These are phyloP conservation scores for Ceratocystis cubensis DNA, from an alignment of 2,329 filamentous ascomycete species.

Conservation along the genomic window DNA sequence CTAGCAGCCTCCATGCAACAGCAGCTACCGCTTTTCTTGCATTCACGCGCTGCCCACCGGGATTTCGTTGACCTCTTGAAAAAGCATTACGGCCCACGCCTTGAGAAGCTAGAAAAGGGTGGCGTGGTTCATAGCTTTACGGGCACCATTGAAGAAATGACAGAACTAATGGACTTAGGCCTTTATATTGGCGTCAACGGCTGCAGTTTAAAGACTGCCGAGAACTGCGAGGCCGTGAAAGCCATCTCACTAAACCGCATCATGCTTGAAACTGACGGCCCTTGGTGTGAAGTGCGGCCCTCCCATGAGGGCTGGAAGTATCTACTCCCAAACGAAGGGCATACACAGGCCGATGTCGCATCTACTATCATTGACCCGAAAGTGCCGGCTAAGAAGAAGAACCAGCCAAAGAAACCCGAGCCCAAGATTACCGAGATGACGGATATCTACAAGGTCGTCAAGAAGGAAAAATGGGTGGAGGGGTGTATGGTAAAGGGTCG, in stretches of 20 bases:
- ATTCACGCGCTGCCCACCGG: conserved; percentile 72
- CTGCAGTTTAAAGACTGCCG: conserved; percentile 86
- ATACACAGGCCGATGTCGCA: background rate
- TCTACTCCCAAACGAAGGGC: conserved; percentile 30
- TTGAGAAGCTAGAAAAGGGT: conserved; percentile 56
- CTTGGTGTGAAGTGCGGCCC: conserved; percentile 90
- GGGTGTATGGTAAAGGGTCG: conserved; percentile 86
- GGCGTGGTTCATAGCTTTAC: conserved; percentile 95
- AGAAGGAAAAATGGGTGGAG: conserved; percentile 89
- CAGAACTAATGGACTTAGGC: conserved; percentile 62
- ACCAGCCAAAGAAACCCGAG: conserved; percentile 34
- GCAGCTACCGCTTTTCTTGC: conserved; percentile 78
- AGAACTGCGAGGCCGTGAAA: conserved; percentile 76
- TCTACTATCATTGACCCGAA: conserved; percentile 7
- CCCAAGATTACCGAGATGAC: conserved; percentile 56
- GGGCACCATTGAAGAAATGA: conserved; percentile 73
- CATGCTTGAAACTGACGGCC: conserved; percentile 94
- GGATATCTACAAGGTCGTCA: conserved; percentile 66
- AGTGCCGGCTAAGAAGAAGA: conserved; percentile 24
- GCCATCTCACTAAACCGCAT: conserved; percentile 65
- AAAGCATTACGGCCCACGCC: conserved; percentile 40
- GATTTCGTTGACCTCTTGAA: conserved; percentile 70
- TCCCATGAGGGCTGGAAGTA: conserved; percentile 75
- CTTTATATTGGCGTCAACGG: conserved; percentile 93
- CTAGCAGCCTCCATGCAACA: conserved; percentile 57